phyloP scores from a whole-genome alignment of 768 basidiomycete species.

The Pholiota molesta region DNA sequence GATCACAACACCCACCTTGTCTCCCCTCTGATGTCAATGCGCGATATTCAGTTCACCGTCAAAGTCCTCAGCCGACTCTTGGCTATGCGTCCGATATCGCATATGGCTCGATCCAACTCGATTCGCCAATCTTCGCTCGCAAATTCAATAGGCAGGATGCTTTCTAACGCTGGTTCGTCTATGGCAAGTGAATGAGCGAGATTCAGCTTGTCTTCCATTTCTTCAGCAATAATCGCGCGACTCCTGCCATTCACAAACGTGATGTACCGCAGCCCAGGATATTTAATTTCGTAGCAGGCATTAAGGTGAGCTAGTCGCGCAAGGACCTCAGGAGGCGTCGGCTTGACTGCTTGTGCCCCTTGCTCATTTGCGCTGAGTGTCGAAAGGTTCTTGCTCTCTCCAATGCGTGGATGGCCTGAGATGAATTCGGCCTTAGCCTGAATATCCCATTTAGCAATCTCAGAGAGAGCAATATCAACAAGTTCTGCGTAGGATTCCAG shows the following conservation, averaged over 20 bases:
- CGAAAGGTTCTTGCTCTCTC: slow-evolving; percentile 77
- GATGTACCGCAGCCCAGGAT: slow-evolving; percentile 82
- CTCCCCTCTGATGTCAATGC: neutral
- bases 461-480: slow-evolving; percentile 52
- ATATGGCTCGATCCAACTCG: slow-evolving; percentile 75
- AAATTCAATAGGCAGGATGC: slow-evolving; percentile 30
- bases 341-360: slow-evolving; percentile 46
- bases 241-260: slow-evolving; percentile 90
- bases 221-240: slow-evolving; percentile 68
- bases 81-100: slow-evolving; percentile 77
- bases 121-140: slow-evolving; percentile 54
- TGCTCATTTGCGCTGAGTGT: slow-evolving; percentile 82
- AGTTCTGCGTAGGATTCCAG: slow-evolving; percentile 53
- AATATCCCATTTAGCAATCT: slow-evolving; percentile 56
- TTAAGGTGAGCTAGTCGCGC: slow-evolving; percentile 77
- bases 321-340: slow-evolving; percentile 76
- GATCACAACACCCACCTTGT: slow-evolving; percentile 9
- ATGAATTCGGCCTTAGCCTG: slow-evolving; percentile 65
- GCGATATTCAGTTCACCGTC: slow-evolving; percentile 32
- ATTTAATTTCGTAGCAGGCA: slow-evolving; percentile 70
- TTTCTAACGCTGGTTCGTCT: slow-evolving; percentile 40
- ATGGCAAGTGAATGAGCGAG: slow-evolving; percentile 53
- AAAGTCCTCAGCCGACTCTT: slow-evolving; percentile 61
- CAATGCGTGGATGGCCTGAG: slow-evolving; percentile 87
- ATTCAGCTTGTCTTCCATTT: slow-evolving; percentile 74